Base-by-base conservation (phyloP, 2,329 filamentous ascomycete species). In the Ophiosphaerella narmari region DNA sequence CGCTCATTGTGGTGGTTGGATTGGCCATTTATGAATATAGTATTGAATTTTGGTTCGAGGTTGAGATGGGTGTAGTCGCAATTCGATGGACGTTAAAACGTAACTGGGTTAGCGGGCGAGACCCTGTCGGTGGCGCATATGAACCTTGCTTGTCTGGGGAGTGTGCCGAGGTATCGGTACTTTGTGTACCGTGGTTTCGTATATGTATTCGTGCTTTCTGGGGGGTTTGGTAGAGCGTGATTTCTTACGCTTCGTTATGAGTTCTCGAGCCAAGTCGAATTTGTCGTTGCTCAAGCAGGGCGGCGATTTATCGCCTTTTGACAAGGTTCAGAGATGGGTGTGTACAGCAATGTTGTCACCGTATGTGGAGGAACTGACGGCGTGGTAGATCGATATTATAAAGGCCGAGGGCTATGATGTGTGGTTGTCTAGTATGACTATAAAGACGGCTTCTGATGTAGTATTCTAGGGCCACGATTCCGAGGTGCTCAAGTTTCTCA, bases 391-490 rank as follows among this genome's bases (percentile, higher is more conserved):
- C 21, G 50, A 69, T 33, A 16, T 63, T 11, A 51, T 55, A 2
- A 45, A 31, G 23, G 42, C 46, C 2, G 56, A 58, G 18, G 66
- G 51, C 35, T 71, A 72, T 32, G 55, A 64, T 43, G 68, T 64
- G 61, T 26, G 57, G 43, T n/a, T 1, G 5, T 32, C 16, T 21
- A 11, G 11, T 3, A 26, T 7, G 9, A 12, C 7, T n/a, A 39
- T 16, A 29, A 34, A 29, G 39, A 8, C 21, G 11, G 23, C 12
- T 24, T 3, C 34, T 26, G 44, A 59, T 44, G 60, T 46, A 21
- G n/a, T 36, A 16, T 11, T 38, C 2, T 41, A 73, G 68, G 63
- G 65, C 42, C 68, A 72, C 45, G 73, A 75, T 48, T 50, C 65
- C 7, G 38, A 47, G 7, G 47, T 74, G 5, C 38, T 67, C 12